Base-by-base conservation (phyloP, 2,329 filamentous ascomycete species). In the Diaporthe sp. region DNA sequence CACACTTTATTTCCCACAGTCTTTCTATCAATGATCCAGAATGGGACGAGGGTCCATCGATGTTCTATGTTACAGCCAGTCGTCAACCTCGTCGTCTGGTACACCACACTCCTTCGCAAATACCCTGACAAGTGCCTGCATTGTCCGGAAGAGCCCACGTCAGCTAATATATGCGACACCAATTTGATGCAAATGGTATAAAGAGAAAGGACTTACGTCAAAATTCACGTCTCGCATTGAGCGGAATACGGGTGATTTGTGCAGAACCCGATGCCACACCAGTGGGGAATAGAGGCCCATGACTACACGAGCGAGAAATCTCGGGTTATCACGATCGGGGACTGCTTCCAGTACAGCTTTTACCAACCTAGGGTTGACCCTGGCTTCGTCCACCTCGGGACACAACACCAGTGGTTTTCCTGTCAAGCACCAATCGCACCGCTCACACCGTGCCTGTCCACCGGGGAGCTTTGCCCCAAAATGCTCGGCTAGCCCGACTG, bases 81-180 rank as follows among this genome's bases (percentile, higher is more conserved):
- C 25, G 5, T 63, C 35, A 44, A 63, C 25, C 37, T 63, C 25
- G 2, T 22, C 4, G 9, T 32, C 59, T 32, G 59, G 39, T 8
- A 63, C 59, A 44, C 42, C 61, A 22, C 42, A 50, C 32, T 50
- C 61, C 42, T 51, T 51, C 13, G 42, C 42, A 22, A 50, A 66
- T 1, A 35, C 61, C 2, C 10, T 17, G 12, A 66, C 30, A 15
- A 66, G 61, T 10, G 30, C 22, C 61, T 66, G 27, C 5, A 4
- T 10, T 22, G 22, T 25, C 19, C 30, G 2, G 25, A n/a, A 50
- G 22, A 1, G 0, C 12, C 3, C 2, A 25, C 27, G 22, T 66
- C 22, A 66, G 61, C 61, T 22, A 3, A 22, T 7, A 2, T 3
- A 4, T 12, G 5, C 3, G 1, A 22, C 9, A 22, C 8, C 42